These are phyloP conservation scores for Fusarium napiforme DNA, from an alignment of 2,329 filamentous ascomycete species.

Conservation along the genomic window DNA sequence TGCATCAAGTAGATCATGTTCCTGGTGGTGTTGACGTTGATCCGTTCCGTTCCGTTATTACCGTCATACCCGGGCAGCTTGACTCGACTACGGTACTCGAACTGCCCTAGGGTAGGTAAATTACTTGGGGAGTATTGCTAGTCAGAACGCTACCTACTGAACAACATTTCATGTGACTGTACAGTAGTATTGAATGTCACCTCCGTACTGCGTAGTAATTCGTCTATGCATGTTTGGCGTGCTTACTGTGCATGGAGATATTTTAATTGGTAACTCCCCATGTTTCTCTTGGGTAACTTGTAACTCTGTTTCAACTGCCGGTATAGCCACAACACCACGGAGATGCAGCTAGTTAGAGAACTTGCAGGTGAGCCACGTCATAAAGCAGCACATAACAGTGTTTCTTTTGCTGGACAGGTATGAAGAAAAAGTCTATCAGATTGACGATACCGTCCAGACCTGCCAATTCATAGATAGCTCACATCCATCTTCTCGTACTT, in stretches of 20 bases:
- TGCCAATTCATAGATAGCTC: background rate
- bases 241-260: background rate
- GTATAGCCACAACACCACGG: conserved; percentile 1
- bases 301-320: conserved; percentile 23
- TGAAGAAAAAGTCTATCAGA: background rate
- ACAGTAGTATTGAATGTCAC: background rate
- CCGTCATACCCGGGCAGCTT: background rate
- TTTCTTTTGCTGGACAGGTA: background rate
- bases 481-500: background rate
- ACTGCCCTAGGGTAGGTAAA: background rate
- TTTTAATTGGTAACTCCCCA: background rate
- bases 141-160: background rate
- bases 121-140: background rate
- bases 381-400: background rate
- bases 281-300: background rate
- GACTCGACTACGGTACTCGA: background rate
- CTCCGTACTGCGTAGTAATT: background rate
- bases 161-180: background rate
- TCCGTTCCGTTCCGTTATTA: background rate
- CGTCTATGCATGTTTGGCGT: background rate
- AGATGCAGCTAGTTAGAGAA: background rate
- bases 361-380: conserved; percentile 4
- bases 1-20: background rate
- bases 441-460: background rate
- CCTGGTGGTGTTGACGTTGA: background rate